Evolutionary conservation across 2,329 filamentous ascomycete genomes (phyloP).

Genomic region (Aspergillus sp.): DNA sequence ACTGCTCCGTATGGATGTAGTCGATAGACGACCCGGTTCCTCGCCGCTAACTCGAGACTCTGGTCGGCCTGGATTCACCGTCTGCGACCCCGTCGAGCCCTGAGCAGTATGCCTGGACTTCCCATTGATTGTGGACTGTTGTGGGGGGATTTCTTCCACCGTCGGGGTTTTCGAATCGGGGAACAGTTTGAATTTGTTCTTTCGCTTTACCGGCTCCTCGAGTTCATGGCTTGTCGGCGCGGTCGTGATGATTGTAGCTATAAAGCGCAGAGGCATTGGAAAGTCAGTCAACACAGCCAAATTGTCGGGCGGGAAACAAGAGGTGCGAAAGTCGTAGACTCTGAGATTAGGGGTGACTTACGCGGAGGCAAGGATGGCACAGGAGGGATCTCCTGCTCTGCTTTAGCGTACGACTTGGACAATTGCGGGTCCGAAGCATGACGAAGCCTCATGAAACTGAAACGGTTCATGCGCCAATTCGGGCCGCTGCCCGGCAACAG

Average conservation of each 20-base stretch:
- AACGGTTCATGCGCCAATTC: constrained; percentile 48
- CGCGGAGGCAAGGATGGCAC: constrained; percentile 42
- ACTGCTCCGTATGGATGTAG: constrained; percentile 46
- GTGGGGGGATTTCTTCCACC: constrained; percentile 32
- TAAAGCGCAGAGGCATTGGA: constrained; percentile 11
- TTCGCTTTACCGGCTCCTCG: constrained; percentile 45
- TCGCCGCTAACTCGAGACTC: constrained; percentile 60
- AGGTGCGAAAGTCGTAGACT: constrained; percentile 4
- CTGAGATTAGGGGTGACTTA: constrained; percentile 28
- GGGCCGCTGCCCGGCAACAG: constrained; percentile 25
- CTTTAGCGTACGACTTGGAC: constrained; percentile 68
- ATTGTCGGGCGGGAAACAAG: not conserved
- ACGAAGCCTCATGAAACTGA: constrained; percentile 76
- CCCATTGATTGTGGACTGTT: constrained; percentile 12
- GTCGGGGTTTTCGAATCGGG: constrained; percentile 36
- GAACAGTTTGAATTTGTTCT: constrained; percentile 43
- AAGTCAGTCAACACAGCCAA: constrained; percentile 18
- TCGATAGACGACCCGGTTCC: constrained; percentile 57
- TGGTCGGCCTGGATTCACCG: constrained; percentile 33
- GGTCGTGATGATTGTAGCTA: constrained; percentile 79
- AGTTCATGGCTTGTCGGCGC: constrained; percentile 72
- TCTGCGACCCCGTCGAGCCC: constrained; percentile 32
- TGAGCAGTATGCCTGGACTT: constrained; percentile 27
- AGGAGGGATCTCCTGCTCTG: constrained; percentile 56
- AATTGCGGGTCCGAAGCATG: constrained; percentile 93